Percentiles rank a stretch among this genome's conserved stretches.
Conservation (phyloP, 176 grass and related monocot genomes). For the Cenchrus fungigraminus region DNA sequence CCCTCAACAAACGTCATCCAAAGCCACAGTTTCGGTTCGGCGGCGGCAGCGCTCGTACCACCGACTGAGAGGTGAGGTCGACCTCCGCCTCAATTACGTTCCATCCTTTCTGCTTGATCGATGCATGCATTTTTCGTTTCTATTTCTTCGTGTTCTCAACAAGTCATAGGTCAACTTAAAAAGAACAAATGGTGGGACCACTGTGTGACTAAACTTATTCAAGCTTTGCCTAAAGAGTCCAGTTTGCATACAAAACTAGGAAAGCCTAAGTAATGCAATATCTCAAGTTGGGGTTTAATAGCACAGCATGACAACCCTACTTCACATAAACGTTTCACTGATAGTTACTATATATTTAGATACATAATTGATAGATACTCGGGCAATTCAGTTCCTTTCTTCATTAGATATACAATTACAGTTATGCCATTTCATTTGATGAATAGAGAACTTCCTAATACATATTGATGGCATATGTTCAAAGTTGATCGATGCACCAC, state of each 20-base stretch:
- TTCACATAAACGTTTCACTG: not conserved
- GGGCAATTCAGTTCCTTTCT: not conserved
- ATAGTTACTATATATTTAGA: not conserved
- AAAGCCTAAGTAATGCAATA: not conserved
- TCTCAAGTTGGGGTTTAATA: not conserved
- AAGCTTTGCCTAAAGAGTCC: not conserved
- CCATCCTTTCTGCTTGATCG: too few species aligned
- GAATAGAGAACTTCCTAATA: not conserved
- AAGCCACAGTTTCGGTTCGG: too few species aligned
- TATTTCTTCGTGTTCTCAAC: not conserved
- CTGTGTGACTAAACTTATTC: not conserved
- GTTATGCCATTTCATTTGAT: not conserved
- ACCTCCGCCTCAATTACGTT: too few species aligned
- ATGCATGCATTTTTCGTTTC: too few species aligned
- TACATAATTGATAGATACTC: not conserved
- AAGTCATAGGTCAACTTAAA: slow-evolving; percentile 21
- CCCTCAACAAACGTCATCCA: too few species aligned
- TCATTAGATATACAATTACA: not conserved
- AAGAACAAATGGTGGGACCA: slow-evolving; percentile 2
- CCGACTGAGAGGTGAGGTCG: too few species aligned
- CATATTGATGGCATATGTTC: not conserved
- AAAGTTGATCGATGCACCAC: not conserved
- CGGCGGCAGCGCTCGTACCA: too few species aligned
- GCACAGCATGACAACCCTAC: not conserved
- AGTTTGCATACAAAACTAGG: not conserved